phyloP scores from a whole-genome alignment of 2,329 filamentous ascomycete species.

The Phaeophleospora eucalypticola region DNA sequence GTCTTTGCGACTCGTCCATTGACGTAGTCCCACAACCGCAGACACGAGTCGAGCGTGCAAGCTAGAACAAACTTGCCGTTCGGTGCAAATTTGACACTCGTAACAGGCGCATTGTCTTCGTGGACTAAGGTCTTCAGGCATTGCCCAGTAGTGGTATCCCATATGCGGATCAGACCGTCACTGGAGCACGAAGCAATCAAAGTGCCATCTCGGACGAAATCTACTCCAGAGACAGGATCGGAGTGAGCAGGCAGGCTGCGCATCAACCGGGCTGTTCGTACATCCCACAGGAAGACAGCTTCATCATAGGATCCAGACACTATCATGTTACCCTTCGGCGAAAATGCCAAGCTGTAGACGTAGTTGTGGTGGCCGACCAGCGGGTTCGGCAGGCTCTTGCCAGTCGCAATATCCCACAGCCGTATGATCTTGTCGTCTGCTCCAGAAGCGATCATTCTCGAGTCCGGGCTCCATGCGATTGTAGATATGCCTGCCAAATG shows the following conservation, averaged over 20 bases:
- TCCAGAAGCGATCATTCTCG: conserved; percentile 79
- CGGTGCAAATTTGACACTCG: conserved; percentile 84
- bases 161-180: conserved; percentile 87
- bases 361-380: conserved; percentile 93
- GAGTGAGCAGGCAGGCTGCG: conserved; percentile 88
- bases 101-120: conserved; percentile 89
- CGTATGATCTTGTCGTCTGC: conserved; percentile 96
- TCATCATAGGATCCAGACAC: conserved; percentile 96
- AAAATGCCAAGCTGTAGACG: conserved; percentile 88
- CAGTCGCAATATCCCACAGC: conserved; percentile 71
- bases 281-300: conserved; percentile 95
- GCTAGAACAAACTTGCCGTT: conserved; percentile 92
- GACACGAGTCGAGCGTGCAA: conserved; percentile 83
- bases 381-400: conserved; percentile 55
- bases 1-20: conserved; percentile 91
- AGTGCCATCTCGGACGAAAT: conserved; percentile 89
- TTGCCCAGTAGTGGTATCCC: conserved; percentile 93
- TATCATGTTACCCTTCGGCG: conserved; percentile 96
- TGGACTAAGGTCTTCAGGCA: conserved; percentile 92
- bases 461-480: conserved; percentile 90
- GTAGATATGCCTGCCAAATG: conserved; percentile 91
- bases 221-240: conserved; percentile 88
- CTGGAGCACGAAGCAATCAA: conserved; percentile 87
- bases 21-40: conserved; percentile 93
- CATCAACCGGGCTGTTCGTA: conserved; percentile 82